Base-by-base conservation (phyloP, 108 stramenopile species). In the Mayamaea pseudoterrestris region DNA sequence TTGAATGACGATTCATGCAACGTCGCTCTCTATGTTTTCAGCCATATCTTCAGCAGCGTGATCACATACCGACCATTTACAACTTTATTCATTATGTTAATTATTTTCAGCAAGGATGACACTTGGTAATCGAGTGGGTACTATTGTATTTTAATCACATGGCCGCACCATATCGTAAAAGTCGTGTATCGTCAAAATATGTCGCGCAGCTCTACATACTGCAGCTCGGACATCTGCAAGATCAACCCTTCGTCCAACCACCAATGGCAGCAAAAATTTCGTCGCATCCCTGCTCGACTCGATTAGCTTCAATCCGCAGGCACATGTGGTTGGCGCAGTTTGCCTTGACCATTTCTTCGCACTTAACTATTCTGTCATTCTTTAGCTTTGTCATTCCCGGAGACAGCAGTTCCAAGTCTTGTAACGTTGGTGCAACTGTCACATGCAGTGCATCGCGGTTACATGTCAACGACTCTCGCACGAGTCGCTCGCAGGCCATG, bases 401-500 rank as follows among this genome's bases (percentile, higher is more conserved):
- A 18, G 60, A 51, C 17, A 83, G 34, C 30, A 61, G 36, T 1
- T 31, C 36, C 34, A 87, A 49, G 36, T 87, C 84, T 32, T 73
- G 70, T 22, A 73, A 78, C 21, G 34, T 50, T 6, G 78, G 80
- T 27, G 57, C 65, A 22, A 87, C 74, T 14, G 73, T 66, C 34
- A 87, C 51, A 37, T 87, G 84, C 26, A 80, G 31, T 2, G 69
- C 80, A 0, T 50, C 48, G 5, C 63, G 69, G 51, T 87, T 87
- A 34, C 76, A 31, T 6, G 65, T 40, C 6, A 78, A 43, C 0
- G 75, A 71, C 50, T 88, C 86, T 31, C 78, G 55, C 3, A 88
- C 75, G 5, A 88, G 41, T 0, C 86, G 52, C 40, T 88, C 81
- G 0, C 71, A 53, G 0, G 78, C 86, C 81, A 80, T 83, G 57